Percentiles rank a stretch among this genome's conserved stretches.
These are phyloP conservation scores for Aspergillus sp. DNA, from an alignment of 2,329 filamentous ascomycete species.

Conservation along the genomic window DNA sequence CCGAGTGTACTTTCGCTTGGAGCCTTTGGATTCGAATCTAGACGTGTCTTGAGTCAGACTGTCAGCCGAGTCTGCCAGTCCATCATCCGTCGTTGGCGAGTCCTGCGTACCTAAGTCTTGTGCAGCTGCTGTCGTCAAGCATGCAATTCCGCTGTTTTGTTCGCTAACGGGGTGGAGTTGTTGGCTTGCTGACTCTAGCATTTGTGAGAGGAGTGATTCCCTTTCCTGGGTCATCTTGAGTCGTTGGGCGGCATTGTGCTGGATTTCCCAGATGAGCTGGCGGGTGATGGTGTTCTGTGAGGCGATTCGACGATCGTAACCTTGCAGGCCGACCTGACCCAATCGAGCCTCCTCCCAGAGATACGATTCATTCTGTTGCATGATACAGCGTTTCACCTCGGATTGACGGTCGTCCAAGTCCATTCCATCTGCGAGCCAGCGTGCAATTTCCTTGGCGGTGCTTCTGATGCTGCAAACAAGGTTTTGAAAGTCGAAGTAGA, in stretches of 20 bases:
- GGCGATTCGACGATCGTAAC: conserved; percentile 24
- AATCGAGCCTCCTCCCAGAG: conserved; percentile 28
- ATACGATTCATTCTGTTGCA: conserved; percentile 16
- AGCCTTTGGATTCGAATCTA: conserved; percentile 22
- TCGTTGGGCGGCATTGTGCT: conserved; percentile 27
- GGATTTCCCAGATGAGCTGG: conserved; percentile 34
- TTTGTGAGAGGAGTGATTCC: conserved; percentile 20
- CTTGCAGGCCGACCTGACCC: conserved; percentile 27
- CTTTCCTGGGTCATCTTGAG: conserved; percentile 18
- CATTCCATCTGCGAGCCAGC: conserved; percentile 14
- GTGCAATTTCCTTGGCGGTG: conserved; percentile 15
- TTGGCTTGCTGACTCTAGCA: conserved; percentile 18
- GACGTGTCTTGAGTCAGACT: conserved; percentile 15
- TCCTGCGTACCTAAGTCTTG: conserved; percentile 25
- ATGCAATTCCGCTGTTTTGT: conserved; percentile 25
- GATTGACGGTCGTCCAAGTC: conserved; percentile 19
- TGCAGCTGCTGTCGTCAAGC: conserved; percentile 25
- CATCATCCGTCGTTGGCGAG: no score
- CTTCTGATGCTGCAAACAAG: conserved; percentile 27
- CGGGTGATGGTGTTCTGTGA: conserved; percentile 32
- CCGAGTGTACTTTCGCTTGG: conserved; percentile 29
- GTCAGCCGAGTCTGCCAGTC: no score
- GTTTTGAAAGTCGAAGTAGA: conserved; percentile 28
- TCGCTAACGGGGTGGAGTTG: conserved; percentile 20
- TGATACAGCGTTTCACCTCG: conserved; percentile 6